Evolutionary conservation across 345 rosid genomes (phyloP), one percentile per base, ranked within the genome.

Genomic region (Psidium guajava): DNA sequence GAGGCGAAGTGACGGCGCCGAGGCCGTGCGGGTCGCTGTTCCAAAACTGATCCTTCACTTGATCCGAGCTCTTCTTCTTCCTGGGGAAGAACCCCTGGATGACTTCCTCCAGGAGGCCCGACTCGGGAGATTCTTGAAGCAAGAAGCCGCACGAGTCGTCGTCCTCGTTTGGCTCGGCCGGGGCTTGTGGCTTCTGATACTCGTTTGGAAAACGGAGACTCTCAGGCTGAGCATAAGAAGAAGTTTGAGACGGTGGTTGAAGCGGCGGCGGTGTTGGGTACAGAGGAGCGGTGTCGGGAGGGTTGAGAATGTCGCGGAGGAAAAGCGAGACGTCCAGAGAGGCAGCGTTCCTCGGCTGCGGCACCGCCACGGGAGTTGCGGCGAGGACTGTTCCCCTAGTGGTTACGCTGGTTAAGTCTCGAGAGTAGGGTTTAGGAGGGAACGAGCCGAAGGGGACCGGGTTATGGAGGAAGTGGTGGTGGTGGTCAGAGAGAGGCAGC

Each of bases 51-150:
- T 47, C 59, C 84, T 52, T 56, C 50, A n/a, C 58, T 82, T 82
- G 84, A 54, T 82, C 83, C 40, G 83, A 28, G 56, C 83, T 27
- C 83, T 82, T 69, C 47, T 69, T 55, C 86, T 64, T 92, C 84
- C 82, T 90, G 5, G 96, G 96, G 13, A 92, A 61, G 88, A 92
- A 97, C 81, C 97, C 98, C 80, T 92, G 96, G 82, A 97, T 93
- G 81, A 97, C 88, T 73, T 96, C 99, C 82, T 96, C 96, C 58
- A 97, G 84, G 56, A 97, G 86, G 11, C 99, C 99, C 15, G 99
- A 93, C 83, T 51, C 83, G 14, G 58, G 83, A 53, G 57, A 42
- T 42, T 83, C 74, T 47, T 56, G 22, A 14, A 40, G 50, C 77
- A 83, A 83, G 85, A 83, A 59, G 40, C 14, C 14, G 77, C 32